phyloP scores from a whole-genome alignment of 768 basidiomycete species.

The Roridomyces roridus region DNA sequence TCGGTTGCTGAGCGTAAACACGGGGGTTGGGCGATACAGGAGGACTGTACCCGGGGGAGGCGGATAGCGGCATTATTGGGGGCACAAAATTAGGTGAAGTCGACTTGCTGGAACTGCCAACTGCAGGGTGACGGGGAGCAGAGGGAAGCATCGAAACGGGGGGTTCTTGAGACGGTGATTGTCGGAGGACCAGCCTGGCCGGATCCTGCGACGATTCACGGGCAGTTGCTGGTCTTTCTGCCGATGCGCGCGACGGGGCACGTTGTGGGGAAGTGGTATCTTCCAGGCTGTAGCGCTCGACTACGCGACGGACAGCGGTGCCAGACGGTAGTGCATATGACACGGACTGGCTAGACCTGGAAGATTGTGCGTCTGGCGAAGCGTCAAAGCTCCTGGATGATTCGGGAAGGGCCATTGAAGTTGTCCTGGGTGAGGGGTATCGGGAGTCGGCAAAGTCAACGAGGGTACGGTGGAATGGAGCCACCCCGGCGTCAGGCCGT shows the following conservation, averaged over 20 bases:
- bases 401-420: constrained; percentile 9
- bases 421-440: constrained; percentile 14
- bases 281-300: constrained; percentile 60
- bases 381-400: constrained; percentile 15
- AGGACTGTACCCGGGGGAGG: constrained; percentile 64
- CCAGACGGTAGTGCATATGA: constrained; percentile 54
- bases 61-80: constrained; percentile 63
- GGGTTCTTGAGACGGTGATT: constrained; percentile 28
- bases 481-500: constrained; percentile 6
- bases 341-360: constrained; percentile 35
- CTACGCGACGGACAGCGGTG: constrained; percentile 47
- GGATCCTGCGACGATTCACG: constrained; percentile 31
- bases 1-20: constrained; percentile 54
- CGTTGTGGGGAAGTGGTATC: constrained; percentile 41
- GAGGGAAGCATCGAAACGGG: constrained; percentile 44
- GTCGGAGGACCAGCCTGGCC: constrained; percentile 31
- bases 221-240: constrained; percentile 38
- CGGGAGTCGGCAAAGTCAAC: constrained; percentile 22
- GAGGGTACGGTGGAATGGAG: constrained; percentile 18
- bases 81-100: constrained; percentile 39
- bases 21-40: constrained; percentile 72
- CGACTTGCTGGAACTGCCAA: constrained; percentile 35
- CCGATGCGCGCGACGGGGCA: constrained; percentile 41
- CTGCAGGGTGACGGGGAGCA: constrained; percentile 52
- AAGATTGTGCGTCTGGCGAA: constrained; percentile 38